Evolutionary conservation across 257 asterid species (phyloP), one percentile per base, ranked within the genome.

Genomic region (Striga asiatica): DNA sequence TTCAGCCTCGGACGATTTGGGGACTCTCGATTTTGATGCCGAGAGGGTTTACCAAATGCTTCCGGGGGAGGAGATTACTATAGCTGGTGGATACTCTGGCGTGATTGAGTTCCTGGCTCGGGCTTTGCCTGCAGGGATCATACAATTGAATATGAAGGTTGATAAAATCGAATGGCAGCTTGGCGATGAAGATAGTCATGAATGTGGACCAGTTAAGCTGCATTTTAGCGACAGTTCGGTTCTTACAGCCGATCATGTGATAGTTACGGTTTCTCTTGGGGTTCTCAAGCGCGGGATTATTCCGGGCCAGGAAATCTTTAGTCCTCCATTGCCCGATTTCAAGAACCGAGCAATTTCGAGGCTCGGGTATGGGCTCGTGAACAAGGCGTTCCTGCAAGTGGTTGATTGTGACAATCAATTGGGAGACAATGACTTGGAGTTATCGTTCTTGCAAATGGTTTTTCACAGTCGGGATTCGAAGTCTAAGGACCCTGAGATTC

Each of bases 281-380:
- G 95, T 85, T 31, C 74, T 85, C 1, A 89, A 89, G 24, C 66
- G 50, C 0, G 97, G 94, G 22, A 70, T 72, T 50, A 27, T 66
- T 65, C 21, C 89, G 70, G 21, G 57, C 62, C 0, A 34, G n/a
- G n/a, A 55, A 2, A 0, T 89, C 60, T 89, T 89, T 69, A 57
- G 60, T 14, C 96, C 97, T 5, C 76, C 84, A 1, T 72, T 89
- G 8, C 97, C 97, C 2, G 17, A 11, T 46, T 74, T 54, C n/a
- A 89, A 89, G 56, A 45, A 57, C 0, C 35, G 64, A 10, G 97
- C 97, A 2, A 89, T 89, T 49, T 57, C 91, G 0, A 76, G 76
- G 66, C 84, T 89, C 6, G 97, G 97, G 0, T 85, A 71, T 29
- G 97, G 97, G 0, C 84, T 83, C 8, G 97, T 89, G 5, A 76